Conservation (phyloP, 2,329 filamentous ascomycete species). For the Claviceps humidiphila region DNA sequence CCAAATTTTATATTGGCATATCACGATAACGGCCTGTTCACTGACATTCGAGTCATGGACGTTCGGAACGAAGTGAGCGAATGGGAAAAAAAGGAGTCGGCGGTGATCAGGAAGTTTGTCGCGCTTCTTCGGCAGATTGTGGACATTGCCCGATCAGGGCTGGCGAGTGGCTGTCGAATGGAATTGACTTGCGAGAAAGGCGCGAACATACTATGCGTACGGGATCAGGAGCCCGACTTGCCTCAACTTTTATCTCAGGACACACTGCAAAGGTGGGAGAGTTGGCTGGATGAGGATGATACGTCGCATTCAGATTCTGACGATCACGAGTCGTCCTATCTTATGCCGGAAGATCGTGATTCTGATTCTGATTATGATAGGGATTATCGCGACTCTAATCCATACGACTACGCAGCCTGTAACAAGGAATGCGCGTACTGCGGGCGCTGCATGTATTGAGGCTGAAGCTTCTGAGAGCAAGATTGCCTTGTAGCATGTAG, state of each 20-base stretch:
- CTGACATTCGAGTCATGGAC: not conserved
- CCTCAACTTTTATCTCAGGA: not conserved
- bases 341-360: not conserved
- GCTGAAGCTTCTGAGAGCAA: too few species aligned
- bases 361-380: not conserved
- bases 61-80: not conserved
- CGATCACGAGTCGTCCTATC: not conserved
- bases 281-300: not conserved
- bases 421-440: too few species aligned
- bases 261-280: not conserved
- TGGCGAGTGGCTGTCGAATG: not conserved
- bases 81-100: not conserved
- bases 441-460: too few species aligned
- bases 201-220: not conserved
- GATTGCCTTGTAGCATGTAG: too few species aligned
- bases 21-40: constrained; percentile 13
- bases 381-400: too few species aligned
- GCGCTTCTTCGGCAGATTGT: not conserved
- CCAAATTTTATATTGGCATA: constrained; percentile 28
- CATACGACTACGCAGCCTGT: not conserved
- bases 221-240: not conserved
- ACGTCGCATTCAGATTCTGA: not conserved
- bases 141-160: not conserved
- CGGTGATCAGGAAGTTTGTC: not conserved
- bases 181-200: not conserved